Evolutionary conservation across 352 stramenopile species (phyloP).

Genomic region (Pythium guiyangense): DNA sequence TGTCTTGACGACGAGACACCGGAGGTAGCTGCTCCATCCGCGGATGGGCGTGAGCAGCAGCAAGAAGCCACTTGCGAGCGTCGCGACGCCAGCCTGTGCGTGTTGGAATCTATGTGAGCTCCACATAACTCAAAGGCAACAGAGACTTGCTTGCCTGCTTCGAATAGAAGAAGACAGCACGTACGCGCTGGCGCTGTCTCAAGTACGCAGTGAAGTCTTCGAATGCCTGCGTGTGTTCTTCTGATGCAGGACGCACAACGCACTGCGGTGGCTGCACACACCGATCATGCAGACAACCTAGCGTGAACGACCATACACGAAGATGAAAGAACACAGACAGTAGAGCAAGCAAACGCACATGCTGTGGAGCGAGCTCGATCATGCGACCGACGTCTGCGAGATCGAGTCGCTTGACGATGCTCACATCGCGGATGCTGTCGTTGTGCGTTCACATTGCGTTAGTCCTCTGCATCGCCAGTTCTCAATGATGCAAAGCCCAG

Average conservation of each 20-base stretch:
- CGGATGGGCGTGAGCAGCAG: constrained; percentile 51
- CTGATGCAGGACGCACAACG: constrained; percentile 25
- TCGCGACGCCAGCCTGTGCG: constrained; percentile 53
- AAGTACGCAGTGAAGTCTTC: constrained; percentile 47
- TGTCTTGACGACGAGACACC: constrained; percentile 48
- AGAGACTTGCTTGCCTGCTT: not conserved
- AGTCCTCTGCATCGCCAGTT: not conserved
- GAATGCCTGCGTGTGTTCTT: constrained; percentile 27
- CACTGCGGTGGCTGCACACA: constrained; percentile 45
- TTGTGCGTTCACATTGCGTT: not conserved
- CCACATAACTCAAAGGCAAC: not conserved
- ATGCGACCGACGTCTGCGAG: constrained; percentile 53
- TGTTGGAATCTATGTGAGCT: no score
- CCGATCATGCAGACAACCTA: not conserved
- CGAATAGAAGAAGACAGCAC: not conserved
- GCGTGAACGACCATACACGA: not conserved
- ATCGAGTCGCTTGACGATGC: constrained; percentile 56
- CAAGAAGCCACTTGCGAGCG: constrained; percentile 34
- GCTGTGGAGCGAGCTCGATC: constrained; percentile 35
- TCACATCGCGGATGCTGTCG: constrained; percentile 37
- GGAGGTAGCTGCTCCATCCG: constrained; percentile 30
- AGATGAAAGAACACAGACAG: not conserved
- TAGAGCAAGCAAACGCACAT: constrained; percentile 21
- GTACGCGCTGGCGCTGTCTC: constrained; percentile 43
- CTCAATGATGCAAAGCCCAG: not conserved